phyloP scores from a whole-genome alignment of 768 basidiomycete species.

The Xanthoconium stramineum region DNA sequence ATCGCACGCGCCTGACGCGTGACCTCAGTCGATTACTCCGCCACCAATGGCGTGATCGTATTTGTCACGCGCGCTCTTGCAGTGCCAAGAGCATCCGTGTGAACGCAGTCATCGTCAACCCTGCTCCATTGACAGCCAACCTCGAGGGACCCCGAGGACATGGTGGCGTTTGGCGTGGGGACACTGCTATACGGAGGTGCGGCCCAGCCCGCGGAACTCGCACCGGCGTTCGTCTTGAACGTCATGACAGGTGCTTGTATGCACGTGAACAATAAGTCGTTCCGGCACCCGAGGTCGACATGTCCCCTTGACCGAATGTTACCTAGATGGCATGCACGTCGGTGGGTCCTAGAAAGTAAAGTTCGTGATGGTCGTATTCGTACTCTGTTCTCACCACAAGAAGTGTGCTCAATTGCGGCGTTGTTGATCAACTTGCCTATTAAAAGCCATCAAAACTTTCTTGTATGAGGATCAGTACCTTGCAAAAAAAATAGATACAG shows the following conservation, averaged over 20 bases:
- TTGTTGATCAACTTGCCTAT: constrained; percentile 5
- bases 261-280: constrained; percentile 30
- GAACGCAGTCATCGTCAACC: constrained; percentile 48
- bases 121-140: too few relatives aligned
- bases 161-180: constrained; percentile 52
- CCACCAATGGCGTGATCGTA: constrained; percentile 61
- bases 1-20: neutral
- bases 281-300: neutral
- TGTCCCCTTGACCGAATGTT: neutral
- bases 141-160: constrained; percentile 50
- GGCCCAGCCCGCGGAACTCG: constrained; percentile 52
- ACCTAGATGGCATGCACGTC: constrained; percentile 5
- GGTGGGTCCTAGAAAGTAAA: constrained; percentile 12
- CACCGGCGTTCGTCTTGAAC: constrained; percentile 51
- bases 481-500: neutral
- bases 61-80: constrained; percentile 56
- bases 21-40: constrained; percentile 45
- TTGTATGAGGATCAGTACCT: neutral
- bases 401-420: neutral
- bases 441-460: constrained; percentile 5
- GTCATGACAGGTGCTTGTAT: constrained; percentile 38
- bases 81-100: constrained; percentile 54
- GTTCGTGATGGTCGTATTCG: constrained; percentile 1
- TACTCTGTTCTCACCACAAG: neutral
- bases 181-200: constrained; percentile 47